Conservation (phyloP, 2,329 filamentous ascomycete genomes). For the Scorias spongiosa region DNA sequence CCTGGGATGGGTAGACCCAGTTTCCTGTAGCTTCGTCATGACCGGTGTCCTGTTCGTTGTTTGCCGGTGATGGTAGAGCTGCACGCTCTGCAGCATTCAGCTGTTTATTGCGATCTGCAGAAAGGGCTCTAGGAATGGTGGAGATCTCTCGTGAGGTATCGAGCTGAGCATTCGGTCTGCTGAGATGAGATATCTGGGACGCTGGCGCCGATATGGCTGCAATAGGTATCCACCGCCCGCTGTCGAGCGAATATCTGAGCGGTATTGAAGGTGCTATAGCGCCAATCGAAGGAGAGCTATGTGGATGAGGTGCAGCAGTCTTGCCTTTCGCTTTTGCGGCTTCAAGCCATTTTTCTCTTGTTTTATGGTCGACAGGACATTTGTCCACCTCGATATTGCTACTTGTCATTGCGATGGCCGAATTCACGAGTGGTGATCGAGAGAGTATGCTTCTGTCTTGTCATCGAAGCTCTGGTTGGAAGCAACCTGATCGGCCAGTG, state of each 20-base stretch:
- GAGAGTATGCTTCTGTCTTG: no score
- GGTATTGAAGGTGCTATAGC: slow-evolving; percentile 12
- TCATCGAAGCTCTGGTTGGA: no score
- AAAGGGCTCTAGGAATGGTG: slow-evolving; percentile 46
- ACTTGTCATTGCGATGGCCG: not conserved
- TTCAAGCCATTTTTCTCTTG: slow-evolving; percentile 72
- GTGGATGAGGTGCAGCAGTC: slow-evolving; percentile 15
- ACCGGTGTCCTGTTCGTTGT: slow-evolving; percentile 65
- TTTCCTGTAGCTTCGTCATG: slow-evolving; percentile 58
- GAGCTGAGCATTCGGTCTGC: slow-evolving; percentile 29
- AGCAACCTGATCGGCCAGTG: no score
- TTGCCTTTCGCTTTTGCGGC: slow-evolving; percentile 39
- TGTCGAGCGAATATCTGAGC: slow-evolving; percentile 17
- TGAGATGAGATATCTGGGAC: slow-evolving; percentile 6
- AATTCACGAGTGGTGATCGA: no score
- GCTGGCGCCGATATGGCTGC: slow-evolving; percentile 10
- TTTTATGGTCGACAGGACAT: slow-evolving; percentile 84
- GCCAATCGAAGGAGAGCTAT: slow-evolving; percentile 7
- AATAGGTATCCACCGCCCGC: slow-evolving; percentile 16
- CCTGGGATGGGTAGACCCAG: slow-evolving; percentile 94
- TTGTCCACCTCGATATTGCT: slow-evolving; percentile 19
- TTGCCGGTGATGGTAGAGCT: slow-evolving; percentile 37
- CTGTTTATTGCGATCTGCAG: slow-evolving; percentile 20
- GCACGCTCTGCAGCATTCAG: slow-evolving; percentile 23
- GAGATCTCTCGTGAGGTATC: slow-evolving; percentile 59